Conservation (phyloP, 768 basidiomycete species). For the Trametes cinnabarina region DNA sequence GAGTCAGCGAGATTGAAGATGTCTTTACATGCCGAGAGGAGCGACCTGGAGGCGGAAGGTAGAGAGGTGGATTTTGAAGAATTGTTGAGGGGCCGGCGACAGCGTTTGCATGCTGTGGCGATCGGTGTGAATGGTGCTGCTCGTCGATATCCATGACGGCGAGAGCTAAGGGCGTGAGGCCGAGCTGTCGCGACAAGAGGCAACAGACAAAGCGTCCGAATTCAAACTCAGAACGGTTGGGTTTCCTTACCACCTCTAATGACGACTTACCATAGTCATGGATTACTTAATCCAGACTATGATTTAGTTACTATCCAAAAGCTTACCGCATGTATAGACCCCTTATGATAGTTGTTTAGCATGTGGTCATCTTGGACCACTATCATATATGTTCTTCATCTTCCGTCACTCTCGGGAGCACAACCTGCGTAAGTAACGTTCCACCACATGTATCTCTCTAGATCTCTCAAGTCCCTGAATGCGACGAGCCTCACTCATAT, state of each 20-base stretch:
- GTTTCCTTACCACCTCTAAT: neutral
- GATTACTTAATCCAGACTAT: no score
- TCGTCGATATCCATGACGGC: constrained; percentile 32
- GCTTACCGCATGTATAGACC: no score
- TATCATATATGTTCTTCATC: no score
- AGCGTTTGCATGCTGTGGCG: constrained; percentile 40
- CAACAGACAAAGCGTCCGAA: constrained; percentile 12
- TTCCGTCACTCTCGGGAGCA: no score
- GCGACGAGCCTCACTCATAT: no score
- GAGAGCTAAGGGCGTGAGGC: constrained; percentile 10
- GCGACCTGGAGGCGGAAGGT: constrained; percentile 35
- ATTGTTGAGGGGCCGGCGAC: constrained; percentile 60
- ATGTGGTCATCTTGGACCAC: no score
- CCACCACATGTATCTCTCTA: no score
- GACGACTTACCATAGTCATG: no score
- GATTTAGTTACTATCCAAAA: no score
- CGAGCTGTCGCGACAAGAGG: constrained; percentile 12
- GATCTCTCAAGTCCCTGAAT: no score
- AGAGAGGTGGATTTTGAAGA: constrained; percentile 34
- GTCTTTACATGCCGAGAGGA: constrained; percentile 8
- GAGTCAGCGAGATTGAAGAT: constrained; percentile 18
- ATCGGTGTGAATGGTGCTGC: constrained; percentile 9
- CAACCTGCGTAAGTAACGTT: no score
- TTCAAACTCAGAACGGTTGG: constrained; percentile 20
- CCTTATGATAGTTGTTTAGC: no score